Evolutionary conservation across 2,329 filamentous ascomycete genomes (phyloP).

Genomic region (Trichophaea hybrida): DNA sequence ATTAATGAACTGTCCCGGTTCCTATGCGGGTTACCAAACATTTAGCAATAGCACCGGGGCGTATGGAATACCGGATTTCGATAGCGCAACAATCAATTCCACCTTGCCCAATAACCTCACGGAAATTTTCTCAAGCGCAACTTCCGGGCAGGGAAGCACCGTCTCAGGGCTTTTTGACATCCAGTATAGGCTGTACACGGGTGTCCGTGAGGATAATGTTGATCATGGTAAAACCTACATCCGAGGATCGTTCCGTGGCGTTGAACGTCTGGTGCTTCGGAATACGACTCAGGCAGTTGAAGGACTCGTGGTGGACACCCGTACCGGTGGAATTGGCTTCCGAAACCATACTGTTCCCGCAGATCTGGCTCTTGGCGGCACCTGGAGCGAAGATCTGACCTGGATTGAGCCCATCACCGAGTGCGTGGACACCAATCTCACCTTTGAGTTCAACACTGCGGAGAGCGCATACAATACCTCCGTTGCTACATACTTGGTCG

Average conservation of each 20-base stretch:
- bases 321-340: constrained; percentile 33
- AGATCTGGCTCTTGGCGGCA: constrained; percentile 29
- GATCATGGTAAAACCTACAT: background rate
- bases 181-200: constrained; percentile 27
- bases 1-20: constrained; percentile 20
- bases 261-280: constrained; percentile 29
- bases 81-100: constrained; percentile 23
- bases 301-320: constrained; percentile 35
- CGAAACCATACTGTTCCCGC: constrained; percentile 35
- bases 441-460: constrained; percentile 33
- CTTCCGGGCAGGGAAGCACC: constrained; percentile 25
- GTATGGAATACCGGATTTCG: background rate
- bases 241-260: constrained; percentile 20
- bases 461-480: background rate
- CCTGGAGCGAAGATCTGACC: constrained; percentile 37
- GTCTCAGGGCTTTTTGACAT: constrained; percentile 36
- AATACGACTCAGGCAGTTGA: constrained; percentile 30
- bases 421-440: constrained; percentile 35
- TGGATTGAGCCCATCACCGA: constrained; percentile 36
- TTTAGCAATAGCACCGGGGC: constrained; percentile 14
- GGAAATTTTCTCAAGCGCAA: constrained; percentile 33
- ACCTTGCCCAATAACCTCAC: constrained; percentile 30
- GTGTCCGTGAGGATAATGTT: background rate
- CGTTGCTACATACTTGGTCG: constrained; percentile 28
- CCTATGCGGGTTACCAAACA: background rate